A percentile compares a stretch with the other conserved stretches of the same genome.
Conservation (phyloP, 1,139 yeast genomes). For the Scheffersomyces cryptocercus region DNA sequence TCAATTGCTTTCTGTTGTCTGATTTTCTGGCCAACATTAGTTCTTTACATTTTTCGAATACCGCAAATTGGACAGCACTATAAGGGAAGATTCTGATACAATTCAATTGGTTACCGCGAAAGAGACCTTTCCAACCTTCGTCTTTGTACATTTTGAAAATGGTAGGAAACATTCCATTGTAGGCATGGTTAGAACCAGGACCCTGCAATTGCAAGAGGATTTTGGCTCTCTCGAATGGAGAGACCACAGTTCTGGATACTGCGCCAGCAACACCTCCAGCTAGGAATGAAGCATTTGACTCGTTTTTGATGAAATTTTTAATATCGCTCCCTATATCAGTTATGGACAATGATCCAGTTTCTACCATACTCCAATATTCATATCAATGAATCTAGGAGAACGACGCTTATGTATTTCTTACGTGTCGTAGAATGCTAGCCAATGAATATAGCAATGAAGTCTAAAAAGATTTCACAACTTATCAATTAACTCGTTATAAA, state of each 20-base stretch:
- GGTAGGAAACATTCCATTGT: slow-evolving; percentile 75
- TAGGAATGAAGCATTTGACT: slow-evolving; percentile 61
- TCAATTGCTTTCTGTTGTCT: slow-evolving; percentile 23
- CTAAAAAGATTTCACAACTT: background rate
- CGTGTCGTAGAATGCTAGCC: background rate
- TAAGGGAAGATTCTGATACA: slow-evolving; percentile 91
- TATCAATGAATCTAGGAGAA: background rate
- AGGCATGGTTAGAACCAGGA: slow-evolving; percentile 60
- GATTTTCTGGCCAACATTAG: slow-evolving; percentile 33
- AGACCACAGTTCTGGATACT: slow-evolving; percentile 85
- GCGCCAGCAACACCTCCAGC: slow-evolving; percentile 81
- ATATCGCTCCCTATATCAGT: slow-evolving; percentile 3
- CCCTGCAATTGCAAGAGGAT: slow-evolving; percentile 90
- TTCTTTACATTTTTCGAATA: slow-evolving; percentile 72
- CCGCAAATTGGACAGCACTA: slow-evolving; percentile 91
- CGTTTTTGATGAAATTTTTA: slow-evolving; percentile 42
- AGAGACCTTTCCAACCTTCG: slow-evolving; percentile 87
- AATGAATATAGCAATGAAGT: background rate
- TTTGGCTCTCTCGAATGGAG: slow-evolving; percentile 94
- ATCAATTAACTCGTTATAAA: background rate
- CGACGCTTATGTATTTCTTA: background rate
- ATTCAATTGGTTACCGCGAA: slow-evolving; percentile 88
- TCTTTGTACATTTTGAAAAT: slow-evolving; percentile 78
- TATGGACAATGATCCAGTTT: background rate
- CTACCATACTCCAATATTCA: background rate